Base-by-base conservation (phyloP, 2,329 filamentous ascomycete species). In the Dactylonectria estremocensis region DNA sequence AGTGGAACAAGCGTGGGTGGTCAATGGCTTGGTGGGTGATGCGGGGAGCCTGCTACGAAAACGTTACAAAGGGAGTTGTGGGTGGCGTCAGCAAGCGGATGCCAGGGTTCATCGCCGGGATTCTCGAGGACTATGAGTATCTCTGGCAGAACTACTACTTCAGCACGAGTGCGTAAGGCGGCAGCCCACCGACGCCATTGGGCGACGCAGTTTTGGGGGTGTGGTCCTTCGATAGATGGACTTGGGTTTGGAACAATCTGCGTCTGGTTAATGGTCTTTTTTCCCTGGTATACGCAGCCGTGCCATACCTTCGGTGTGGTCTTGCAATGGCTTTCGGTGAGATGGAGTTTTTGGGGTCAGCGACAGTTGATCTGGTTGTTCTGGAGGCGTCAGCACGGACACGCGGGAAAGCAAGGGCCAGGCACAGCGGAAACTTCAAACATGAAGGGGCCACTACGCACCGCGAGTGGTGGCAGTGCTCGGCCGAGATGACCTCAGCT, bases 131-230 rank as follows among this genome's bases (percentile, higher is more conserved):
- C 80, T 99, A 99, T 79, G 94, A 97, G 81, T 98, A 97, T 80
- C 86, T 99, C 35, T 99, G 96, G 96, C 95, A 98, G 82, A 95
- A 97, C 76, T 98, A 98, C 81, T 97, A 98, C 82, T 99, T 98
- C 81, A 89, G 88, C 79, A 90, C 88, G 40, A 88, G 86, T 62
- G 78, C 80, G 75, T 69, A 64, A 71, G 49, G 33, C 20, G 59
- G 20, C 9, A 24, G 18, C 33, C 8, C 40, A 11, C n/a, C 14
- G 45, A 20, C 13, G 37, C 22, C 49, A 50, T 54, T 50, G 28
- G 49, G 49, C n/a, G 31, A 5, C 5, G 13, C 5, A 33, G 14
- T 13, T 5, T 20, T 28, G 31, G 31, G 35, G 28, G 31, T n/a
- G 31, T 28, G 49, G 28, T 50, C 33, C 45, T 57, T 56, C 18